phyloP scores from a whole-genome alignment of 2,329 filamentous ascomycete species.

The Phoma sp. region DNA sequence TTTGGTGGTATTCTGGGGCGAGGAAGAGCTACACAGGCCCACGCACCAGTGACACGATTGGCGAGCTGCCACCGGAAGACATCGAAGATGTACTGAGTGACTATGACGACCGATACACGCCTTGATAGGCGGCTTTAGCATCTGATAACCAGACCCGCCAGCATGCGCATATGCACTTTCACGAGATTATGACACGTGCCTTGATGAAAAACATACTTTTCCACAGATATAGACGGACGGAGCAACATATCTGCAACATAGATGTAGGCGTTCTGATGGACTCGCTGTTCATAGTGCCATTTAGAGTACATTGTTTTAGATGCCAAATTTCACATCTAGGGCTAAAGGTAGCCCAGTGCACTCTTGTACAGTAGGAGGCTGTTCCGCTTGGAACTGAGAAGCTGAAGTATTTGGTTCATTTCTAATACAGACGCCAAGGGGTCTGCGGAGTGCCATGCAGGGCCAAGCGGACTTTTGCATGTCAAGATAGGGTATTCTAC shows the following conservation, averaged over 20 bases:
- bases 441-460: constrained; percentile 2
- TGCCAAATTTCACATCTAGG: too few relatives aligned
- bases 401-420: neutral
- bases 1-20: constrained; percentile 53
- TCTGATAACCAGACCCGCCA: neutral
- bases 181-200: neutral
- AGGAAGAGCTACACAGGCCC: constrained; percentile 63
- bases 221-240: neutral
- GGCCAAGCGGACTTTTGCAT: constrained; percentile 4
- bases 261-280: neutral
- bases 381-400: neutral
- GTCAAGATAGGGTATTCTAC: constrained; percentile 13
- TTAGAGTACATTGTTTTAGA: neutral
- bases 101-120: constrained; percentile 32
- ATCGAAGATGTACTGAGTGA: constrained; percentile 47
- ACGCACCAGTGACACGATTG: constrained; percentile 60
- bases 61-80: constrained; percentile 50
- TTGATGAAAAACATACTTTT: neutral
- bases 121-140: constrained; percentile 15
- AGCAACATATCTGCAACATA: neutral
- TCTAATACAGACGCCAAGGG: constrained; percentile 3
- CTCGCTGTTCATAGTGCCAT: neutral
- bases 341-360: too few relatives aligned
- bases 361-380: too few relatives aligned
- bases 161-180: neutral